Base-by-base conservation (phyloP, 768 basidiomycete genomes). In the Polyporus arcularius region DNA sequence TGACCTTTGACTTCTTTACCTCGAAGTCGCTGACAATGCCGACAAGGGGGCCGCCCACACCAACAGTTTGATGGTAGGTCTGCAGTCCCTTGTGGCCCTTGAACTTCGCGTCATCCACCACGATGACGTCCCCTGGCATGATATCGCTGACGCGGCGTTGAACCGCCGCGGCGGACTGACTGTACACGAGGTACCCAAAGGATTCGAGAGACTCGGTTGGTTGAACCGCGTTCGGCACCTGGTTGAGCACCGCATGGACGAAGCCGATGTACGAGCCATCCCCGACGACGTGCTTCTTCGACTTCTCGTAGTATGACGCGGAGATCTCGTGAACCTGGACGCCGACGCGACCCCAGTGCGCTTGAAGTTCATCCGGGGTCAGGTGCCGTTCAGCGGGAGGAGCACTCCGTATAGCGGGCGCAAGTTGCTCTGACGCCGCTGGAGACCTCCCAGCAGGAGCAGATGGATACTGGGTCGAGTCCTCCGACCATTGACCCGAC, bases 211-310 rank as follows among this genome's bases (percentile, higher is more conserved):
- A 68, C 2, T 74, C 65, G 12, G 70, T 63, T 4, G 78, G 76
- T 16, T 77, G 68, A 11, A 78, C 73, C 6, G 86, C 88, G 57
- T 83, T 84, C 3, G 88, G 86, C 8, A 91, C 89, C 63, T 87
- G 81, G 21, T 76, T 74, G 32, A 95, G 72, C 6, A 85, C 89
- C 5, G 86, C 81, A 15, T 78, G 71, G 28, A 96, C 82, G 70
- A 95, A 95, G 3, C 94, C 93, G 3, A 80, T 76, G 58, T 90
- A 88, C 46, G 90, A 87, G 11, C 95, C 94, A 68, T 96, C 94
- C 5, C 92, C 95, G 31, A 95, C 81, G 42, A 94, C 79, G 8
- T 80, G 70, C 73, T 84, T 88, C 75, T 89, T 94, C 41, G 91
- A 92, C 65, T 88, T 87, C 39, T 90, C 89, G 62, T 80, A 83